Base-by-base conservation (phyloP, 768 basidiomycete genomes). In the Boletus barrowsii region DNA sequence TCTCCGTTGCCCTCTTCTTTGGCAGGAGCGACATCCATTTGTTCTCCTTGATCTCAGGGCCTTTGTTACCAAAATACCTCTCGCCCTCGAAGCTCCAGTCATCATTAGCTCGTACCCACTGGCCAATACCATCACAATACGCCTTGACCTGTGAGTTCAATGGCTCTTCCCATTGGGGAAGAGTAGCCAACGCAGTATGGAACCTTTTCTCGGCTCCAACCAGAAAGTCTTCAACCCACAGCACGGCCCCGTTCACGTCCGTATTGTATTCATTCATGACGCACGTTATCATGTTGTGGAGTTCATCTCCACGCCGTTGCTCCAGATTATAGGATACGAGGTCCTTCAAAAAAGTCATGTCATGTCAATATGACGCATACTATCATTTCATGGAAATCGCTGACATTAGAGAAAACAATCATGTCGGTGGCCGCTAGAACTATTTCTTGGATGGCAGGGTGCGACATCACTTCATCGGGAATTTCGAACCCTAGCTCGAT, bases 61-160 rank as follows among this genome's bases (percentile, higher is more conserved):
- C 77, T 20, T 64, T 51, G 10, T 52, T 67, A 2, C 72, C 73
- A 29, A 77, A 79, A 56, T 78, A 79, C 39, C 78, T 65, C 44
- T 67, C 63, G 24, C 70, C 67, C 56, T 81, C 77, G 49, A 81
- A 83, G 51, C 74, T 76, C 83, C 83, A 84, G 9, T 63, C 68
- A 13, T 79, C 70, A 55, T 75, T 76, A 1, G 74, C 80, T 6
- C 77, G 69, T 0, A 81, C 73, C 79, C 81, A 83, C 47, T 78
- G 74, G 43, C 75, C 81, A 43, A 83, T 63, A 0, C 79, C 80
- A 47, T 74, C 67, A 29, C 78, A 65, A 49, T 82, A 84, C 5
- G 61, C 58, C 26, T 62, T 60, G 7, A 83, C 73, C 33, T 76
- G 67, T 0, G 56, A 54, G 57, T 83, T 80, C 22, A 80, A 59